These are phyloP conservation scores for Nakataea oryzae DNA, from an alignment of 2,329 filamentous ascomycete genomes.

Conservation along the genomic window DNA sequence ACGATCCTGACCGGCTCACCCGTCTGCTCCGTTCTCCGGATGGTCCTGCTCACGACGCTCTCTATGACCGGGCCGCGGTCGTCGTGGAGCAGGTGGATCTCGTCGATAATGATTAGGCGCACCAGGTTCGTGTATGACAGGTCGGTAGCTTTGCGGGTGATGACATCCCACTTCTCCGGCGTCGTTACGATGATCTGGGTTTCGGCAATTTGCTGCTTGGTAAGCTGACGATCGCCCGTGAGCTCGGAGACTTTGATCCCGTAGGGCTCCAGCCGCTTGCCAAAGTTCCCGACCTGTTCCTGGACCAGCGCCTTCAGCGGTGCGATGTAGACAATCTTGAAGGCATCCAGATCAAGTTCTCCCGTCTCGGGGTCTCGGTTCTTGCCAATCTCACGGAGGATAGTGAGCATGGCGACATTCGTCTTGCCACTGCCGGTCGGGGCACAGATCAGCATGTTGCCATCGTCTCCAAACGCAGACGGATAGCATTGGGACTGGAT, in stretches of 20 bases:
- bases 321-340: slow-evolving; percentile 98
- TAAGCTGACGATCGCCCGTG: slow-evolving; percentile 94
- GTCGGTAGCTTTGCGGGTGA: slow-evolving; percentile 94
- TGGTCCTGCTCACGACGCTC: slow-evolving; percentile 91
- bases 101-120: slow-evolving; percentile 89
- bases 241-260: slow-evolving; percentile 91
- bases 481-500: slow-evolving; percentile 93
- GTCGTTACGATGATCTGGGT: slow-evolving; percentile 98
- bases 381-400: slow-evolving; percentile 93
- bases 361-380: slow-evolving; percentile 80
- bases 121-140: slow-evolving; percentile 97
- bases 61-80: slow-evolving; percentile 94
- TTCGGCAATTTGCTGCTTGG: slow-evolving; percentile 95
- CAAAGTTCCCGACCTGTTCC: slow-evolving; percentile 97
- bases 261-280: slow-evolving; percentile 79
- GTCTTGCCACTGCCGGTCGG: slow-evolving; percentile 97
- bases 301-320: slow-evolving; percentile 92
- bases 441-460: slow-evolving; percentile 95
- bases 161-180: slow-evolving; percentile 98
- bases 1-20: slow-evolving; percentile 87
- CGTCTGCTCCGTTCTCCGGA: slow-evolving; percentile 86
- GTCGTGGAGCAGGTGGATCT: slow-evolving; percentile 95
- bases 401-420: slow-evolving; percentile 95
- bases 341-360: slow-evolving; percentile 90
- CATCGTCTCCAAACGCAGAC: slow-evolving; percentile 83